phyloP scores from a whole-genome alignment of 768 basidiomycete genomes.

The Crucibulum laeve region DNA sequence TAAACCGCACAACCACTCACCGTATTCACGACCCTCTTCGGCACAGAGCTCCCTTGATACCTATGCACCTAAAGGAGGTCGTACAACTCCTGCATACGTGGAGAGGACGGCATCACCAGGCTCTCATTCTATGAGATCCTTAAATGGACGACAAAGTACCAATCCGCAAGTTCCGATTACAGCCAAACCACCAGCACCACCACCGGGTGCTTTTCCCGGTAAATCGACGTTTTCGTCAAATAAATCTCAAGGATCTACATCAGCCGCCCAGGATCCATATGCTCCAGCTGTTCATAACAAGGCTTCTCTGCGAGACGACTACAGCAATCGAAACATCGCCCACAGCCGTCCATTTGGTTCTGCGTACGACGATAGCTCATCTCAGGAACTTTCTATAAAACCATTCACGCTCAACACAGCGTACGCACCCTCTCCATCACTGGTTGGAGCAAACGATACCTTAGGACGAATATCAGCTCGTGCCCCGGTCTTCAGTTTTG shows the following conservation, averaged over 20 bases:
- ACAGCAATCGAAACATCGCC: background rate
- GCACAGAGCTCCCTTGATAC: conserved; percentile 19
- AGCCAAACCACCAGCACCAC: conserved; percentile 2
- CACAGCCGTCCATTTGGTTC: background rate
- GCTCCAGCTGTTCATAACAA: conserved; percentile 20
- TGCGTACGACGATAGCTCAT: conserved; percentile 8
- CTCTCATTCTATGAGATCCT: conserved; percentile 14
- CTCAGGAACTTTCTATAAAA: conserved; percentile 31
- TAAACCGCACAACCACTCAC: conserved; percentile 4
- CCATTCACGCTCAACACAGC: conserved; percentile 45
- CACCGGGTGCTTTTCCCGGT: background rate
- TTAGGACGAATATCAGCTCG: conserved; percentile 67
- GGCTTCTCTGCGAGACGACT: background rate
- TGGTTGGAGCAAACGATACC: conserved; percentile 80
- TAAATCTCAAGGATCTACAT: conserved; percentile 1
- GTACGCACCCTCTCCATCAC: conserved; percentile 83
- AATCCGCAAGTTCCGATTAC: conserved; percentile 9
- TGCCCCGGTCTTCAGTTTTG: conserved; percentile 83
- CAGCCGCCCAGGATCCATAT: conserved; percentile 31
- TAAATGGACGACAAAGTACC: conserved; percentile 18
- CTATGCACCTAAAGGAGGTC: conserved; percentile 26
- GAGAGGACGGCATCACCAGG: conserved; percentile 28
- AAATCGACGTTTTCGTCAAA: background rate
- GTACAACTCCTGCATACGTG: conserved; percentile 16
- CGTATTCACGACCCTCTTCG: conserved; percentile 11